These are phyloP conservation scores for Phyllosticta capitalensis DNA, from an alignment of 2,329 filamentous ascomycete genomes.

Conservation along the genomic window DNA sequence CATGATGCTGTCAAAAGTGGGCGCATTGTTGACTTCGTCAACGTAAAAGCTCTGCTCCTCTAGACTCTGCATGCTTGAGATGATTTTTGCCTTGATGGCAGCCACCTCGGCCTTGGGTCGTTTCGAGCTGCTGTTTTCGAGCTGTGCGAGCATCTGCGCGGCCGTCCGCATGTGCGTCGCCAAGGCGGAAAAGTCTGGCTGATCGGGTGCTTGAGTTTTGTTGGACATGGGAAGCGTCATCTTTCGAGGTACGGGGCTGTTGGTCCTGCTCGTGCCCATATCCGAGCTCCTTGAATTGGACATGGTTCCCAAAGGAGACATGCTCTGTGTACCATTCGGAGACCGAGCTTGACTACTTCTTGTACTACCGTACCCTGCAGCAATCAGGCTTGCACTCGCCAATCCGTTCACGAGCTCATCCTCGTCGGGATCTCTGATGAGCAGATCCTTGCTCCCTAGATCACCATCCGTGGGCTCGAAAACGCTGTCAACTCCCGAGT, in stretches of 20 bases:
- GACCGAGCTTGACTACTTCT: constrained; percentile 29
- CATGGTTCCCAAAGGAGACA: constrained; percentile 51
- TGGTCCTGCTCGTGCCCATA: constrained; percentile 57
- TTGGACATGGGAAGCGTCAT: constrained; percentile 50
- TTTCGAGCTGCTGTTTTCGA: constrained; percentile 72
- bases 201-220: constrained; percentile 49
- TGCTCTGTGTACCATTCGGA: constrained; percentile 52
- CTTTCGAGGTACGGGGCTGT: constrained; percentile 54
- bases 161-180: constrained; percentile 83
- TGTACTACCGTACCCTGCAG: background rate
- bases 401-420: constrained; percentile 20
- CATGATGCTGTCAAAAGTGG: constrained; percentile 76
- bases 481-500: constrained; percentile 55
- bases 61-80: constrained; percentile 79
- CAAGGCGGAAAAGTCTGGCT: constrained; percentile 71
- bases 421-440: constrained; percentile 49
- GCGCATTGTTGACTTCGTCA: constrained; percentile 56
- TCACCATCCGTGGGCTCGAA: constrained; percentile 77
- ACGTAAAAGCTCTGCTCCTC: constrained; percentile 77
- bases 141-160: constrained; percentile 76
- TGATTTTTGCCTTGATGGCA: constrained; percentile 76
- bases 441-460: constrained; percentile 61
- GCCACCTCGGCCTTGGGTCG: constrained; percentile 71
- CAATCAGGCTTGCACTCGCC: background rate
- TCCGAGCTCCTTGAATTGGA: constrained; percentile 61